Conservation (phyloP, 257 asterid genomes). For the Fraxinus quadrangulata region DNA sequence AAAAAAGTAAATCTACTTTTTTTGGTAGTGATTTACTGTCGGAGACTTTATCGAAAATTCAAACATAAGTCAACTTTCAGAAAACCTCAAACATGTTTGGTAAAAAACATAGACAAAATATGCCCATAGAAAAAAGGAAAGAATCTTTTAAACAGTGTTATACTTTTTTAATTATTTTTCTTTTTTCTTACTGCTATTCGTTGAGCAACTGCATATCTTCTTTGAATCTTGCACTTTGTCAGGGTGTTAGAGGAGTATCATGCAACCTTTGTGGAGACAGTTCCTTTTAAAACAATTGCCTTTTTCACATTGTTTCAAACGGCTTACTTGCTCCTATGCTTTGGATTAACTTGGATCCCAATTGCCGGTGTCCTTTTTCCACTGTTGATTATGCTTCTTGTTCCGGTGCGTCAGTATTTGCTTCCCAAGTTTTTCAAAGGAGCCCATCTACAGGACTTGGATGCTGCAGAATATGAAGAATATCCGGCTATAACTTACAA, state of each 20-base stretch:
- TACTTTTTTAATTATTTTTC: background rate
- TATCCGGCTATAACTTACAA: slow-evolving; percentile 71
- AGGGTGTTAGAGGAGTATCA: slow-evolving; percentile 86
- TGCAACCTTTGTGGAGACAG: slow-evolving; percentile 87
- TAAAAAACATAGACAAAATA: background rate
- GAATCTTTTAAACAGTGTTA: background rate
- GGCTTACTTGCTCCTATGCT: slow-evolving; percentile 76
- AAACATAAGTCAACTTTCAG: too few species aligned
- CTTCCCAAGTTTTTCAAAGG: slow-evolving; percentile 90
- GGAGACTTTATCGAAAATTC: too few species aligned
- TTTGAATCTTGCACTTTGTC: slow-evolving; percentile 26
- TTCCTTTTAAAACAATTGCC: slow-evolving; percentile 86
- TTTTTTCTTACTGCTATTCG: background rate
- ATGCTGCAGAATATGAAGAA: slow-evolving; percentile 97
- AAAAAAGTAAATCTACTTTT: background rate
- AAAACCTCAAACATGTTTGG: too few species aligned
- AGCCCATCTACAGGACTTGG: slow-evolving; percentile 86
- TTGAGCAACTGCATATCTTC: slow-evolving; percentile 7
- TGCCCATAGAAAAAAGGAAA: background rate
- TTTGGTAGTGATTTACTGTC: background rate
- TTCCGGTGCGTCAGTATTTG: slow-evolving; percentile 83
- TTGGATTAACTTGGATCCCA: slow-evolving; percentile 96
- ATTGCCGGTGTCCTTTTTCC: slow-evolving; percentile 96
- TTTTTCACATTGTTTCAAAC: slow-evolving; percentile 88
- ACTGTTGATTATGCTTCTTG: slow-evolving; percentile 84